Conservation (phyloP, 2,329 filamentous ascomycete species). For the Aspergillus sp. region DNA sequence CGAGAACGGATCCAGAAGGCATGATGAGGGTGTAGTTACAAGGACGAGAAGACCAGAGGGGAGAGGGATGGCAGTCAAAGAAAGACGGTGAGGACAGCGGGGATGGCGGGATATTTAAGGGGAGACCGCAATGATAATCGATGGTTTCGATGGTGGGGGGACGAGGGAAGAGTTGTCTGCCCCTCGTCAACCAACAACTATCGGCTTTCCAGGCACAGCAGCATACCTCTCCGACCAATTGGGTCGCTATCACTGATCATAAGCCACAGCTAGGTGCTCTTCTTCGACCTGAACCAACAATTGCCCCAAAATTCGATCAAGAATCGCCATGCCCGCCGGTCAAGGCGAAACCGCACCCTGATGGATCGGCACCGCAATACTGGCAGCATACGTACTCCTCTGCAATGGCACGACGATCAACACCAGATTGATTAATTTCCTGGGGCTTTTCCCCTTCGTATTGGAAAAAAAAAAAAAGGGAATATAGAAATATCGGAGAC, state of each 20-base stretch:
- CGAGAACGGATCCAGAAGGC: constrained; percentile 82
- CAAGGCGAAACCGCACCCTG: neutral
- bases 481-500: neutral
- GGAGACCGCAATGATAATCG: neutral
- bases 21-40: constrained; percentile 48
- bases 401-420: constrained; percentile 5
- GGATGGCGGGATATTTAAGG: constrained; percentile 19
- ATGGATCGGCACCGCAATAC: neutral
- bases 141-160: constrained; percentile 6
- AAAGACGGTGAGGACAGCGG: constrained; percentile 10
- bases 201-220: neutral
- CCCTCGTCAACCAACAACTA: neutral
- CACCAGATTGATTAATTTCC: neutral
- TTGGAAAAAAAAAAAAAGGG: neutral
- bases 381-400: constrained; percentile 6
- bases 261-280: neutral
- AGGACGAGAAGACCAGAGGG: neutral
- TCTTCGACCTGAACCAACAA: neutral
- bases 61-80: constrained; percentile 1
- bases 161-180: neutral
- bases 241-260: neutral
- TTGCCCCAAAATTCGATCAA: neutral
- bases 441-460: too few relatives aligned
- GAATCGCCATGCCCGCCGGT: neutral
- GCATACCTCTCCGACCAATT: neutral